These are phyloP conservation scores for Xylariales sp. DNA, from an alignment of 2,329 filamentous ascomycete genomes.

Conservation along the genomic window DNA sequence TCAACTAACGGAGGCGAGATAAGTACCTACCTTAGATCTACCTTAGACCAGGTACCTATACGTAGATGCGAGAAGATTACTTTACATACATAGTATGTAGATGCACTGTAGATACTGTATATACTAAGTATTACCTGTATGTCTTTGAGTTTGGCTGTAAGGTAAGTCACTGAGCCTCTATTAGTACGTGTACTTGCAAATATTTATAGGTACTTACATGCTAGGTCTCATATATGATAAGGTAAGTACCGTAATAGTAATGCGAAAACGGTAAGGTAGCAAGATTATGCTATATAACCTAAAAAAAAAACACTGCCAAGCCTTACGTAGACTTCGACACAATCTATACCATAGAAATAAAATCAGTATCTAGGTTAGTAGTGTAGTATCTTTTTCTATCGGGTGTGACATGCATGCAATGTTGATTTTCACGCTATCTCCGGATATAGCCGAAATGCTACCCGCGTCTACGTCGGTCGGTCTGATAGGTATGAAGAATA, in stretches of 20 bases:
- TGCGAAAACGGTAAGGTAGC: no score
- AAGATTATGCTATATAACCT: no score
- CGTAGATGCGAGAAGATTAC: neutral
- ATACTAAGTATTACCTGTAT: neutral
- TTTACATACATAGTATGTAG: neutral
- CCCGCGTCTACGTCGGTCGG: neutral
- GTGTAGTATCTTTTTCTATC: constrained; percentile 1
- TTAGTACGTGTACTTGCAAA: neutral
- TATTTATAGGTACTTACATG: no score
- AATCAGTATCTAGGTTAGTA: neutral
- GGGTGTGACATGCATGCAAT: constrained; percentile 3
- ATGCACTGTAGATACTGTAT: neutral
- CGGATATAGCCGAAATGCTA: constrained; percentile 30
- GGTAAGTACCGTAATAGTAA: no score
- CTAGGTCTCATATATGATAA: no score
- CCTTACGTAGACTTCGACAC: neutral
- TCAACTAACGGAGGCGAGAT: constrained; percentile 4
- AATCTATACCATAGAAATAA: no score
- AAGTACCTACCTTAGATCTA: no score
- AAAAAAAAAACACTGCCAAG: neutral
- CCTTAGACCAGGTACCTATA: no score
- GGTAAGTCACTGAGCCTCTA: constrained; percentile 9
- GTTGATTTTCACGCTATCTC: constrained; percentile 18
- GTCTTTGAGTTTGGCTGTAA: neutral
- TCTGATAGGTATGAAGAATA: constrained; percentile 5